Conservation (phyloP, 345 rosid genomes). For the Adansonia digitata region DNA sequence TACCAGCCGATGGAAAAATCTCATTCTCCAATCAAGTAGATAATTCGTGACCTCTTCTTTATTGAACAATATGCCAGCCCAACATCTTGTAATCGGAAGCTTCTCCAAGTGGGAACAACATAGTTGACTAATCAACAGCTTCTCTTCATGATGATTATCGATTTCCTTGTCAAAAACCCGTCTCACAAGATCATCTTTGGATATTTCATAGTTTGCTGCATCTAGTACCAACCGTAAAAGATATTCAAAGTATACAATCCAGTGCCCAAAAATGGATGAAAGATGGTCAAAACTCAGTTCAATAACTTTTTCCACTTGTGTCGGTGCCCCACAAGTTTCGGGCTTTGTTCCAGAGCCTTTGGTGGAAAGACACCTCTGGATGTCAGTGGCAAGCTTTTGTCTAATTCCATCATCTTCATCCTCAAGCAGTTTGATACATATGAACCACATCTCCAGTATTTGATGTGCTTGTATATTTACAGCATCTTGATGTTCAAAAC, state of each 20-base stretch:
- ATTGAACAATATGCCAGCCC: constrained; percentile 17
- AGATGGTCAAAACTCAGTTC: constrained; percentile 65
- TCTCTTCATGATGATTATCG: constrained; percentile 92
- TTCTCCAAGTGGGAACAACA: constrained; percentile 73
- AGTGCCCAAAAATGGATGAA: constrained; percentile 65
- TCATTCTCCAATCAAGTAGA: constrained; percentile 52
- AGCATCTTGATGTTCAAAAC: constrained; percentile 33
- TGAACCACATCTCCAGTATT: constrained; percentile 65
- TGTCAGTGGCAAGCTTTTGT: constrained; percentile 51
- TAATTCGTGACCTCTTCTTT: constrained; percentile 27
- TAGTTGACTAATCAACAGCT: constrained; percentile 68
- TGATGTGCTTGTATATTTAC: constrained; percentile 45
- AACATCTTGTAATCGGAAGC: constrained; percentile 30
- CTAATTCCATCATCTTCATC: constrained; percentile 91
- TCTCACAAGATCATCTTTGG: constrained; percentile 65
- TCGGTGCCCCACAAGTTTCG: constrained; percentile 40
- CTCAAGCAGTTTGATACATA: constrained; percentile 75
- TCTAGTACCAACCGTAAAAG: constrained; percentile 56
- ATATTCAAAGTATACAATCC: constrained; percentile 61
- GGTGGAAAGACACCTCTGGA: constrained; percentile 55
- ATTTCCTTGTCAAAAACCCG: constrained; percentile 93
- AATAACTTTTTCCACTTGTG: constrained; percentile 85
- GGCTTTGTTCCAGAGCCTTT: constrained; percentile 17
- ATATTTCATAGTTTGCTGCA: constrained; percentile 40
- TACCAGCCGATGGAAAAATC: constrained; percentile 47